These are phyloP conservation scores for Pseudofabraea citricarpa DNA, from an alignment of 2,329 filamentous ascomycete genomes.

Conservation along the genomic window DNA sequence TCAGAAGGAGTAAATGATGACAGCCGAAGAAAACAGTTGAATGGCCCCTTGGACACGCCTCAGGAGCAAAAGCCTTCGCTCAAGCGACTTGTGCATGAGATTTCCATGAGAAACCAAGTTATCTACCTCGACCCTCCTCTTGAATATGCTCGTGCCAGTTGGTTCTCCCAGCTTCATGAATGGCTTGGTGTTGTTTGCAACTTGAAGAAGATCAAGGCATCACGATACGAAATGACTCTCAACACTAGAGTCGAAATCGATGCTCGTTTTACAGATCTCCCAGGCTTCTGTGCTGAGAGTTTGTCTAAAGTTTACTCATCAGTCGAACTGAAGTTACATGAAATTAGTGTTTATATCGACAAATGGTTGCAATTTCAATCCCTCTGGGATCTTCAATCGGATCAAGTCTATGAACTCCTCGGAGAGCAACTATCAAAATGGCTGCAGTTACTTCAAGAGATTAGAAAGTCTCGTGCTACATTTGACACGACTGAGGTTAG, in stretches of 20 bases:
- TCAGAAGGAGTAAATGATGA: slow-evolving; percentile 39
- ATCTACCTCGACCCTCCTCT: slow-evolving; percentile 94
- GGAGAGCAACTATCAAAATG: slow-evolving; percentile 89
- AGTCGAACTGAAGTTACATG: slow-evolving; percentile 76
- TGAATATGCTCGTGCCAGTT: slow-evolving; percentile 86
- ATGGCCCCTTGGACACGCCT: slow-evolving; percentile 34
- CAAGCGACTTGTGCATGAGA: slow-evolving; percentile 76
- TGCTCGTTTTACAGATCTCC: slow-evolving; percentile 76
- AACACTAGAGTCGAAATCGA: slow-evolving; percentile 62
- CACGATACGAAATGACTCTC: slow-evolving; percentile 86
- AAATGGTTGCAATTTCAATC: slow-evolving; percentile 99
- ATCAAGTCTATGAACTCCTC: slow-evolving; percentile 88
- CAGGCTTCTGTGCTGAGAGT: slow-evolving; percentile 74
- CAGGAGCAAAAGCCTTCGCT: slow-evolving; percentile 58
- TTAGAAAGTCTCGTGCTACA: slow-evolving; percentile 88
- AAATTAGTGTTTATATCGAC: slow-evolving; percentile 83
- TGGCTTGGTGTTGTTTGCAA: slow-evolving; percentile 94
- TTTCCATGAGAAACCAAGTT: slow-evolving; percentile 96
- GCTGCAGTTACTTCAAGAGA: slow-evolving; percentile 95
- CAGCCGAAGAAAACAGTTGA: slow-evolving; percentile 46
- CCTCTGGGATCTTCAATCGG: slow-evolving; percentile 93
- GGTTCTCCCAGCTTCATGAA: slow-evolving; percentile 86
- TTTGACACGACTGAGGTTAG: slow-evolving; percentile 97
- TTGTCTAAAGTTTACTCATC: slow-evolving; percentile 76
- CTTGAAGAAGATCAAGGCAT: slow-evolving; percentile 88